phyloP scores from a whole-genome alignment of 768 basidiomycete genomes.

The Rhizopogon sp. region DNA sequence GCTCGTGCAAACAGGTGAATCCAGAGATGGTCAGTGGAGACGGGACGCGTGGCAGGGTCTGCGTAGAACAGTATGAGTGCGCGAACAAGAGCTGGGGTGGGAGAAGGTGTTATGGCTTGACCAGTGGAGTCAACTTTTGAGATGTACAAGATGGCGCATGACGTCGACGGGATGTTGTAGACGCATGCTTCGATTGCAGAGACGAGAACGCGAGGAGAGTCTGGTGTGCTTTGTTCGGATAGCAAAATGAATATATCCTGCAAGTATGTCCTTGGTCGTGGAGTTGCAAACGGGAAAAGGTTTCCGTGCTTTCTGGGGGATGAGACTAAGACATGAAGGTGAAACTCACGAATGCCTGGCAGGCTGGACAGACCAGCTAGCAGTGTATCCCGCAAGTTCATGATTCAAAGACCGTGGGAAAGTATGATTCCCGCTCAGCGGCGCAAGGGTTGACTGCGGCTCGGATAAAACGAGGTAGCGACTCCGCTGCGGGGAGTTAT shows the following conservation, averaged over 20 bases:
- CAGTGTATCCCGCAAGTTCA: slow-evolving; percentile 58
- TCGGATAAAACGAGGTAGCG: too few relatives aligned
- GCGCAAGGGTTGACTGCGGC: not conserved
- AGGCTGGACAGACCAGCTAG: slow-evolving; percentile 49
- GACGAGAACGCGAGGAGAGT: slow-evolving; percentile 56
- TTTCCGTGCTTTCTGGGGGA: slow-evolving; percentile 59
- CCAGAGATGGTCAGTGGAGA: slow-evolving; percentile 55
- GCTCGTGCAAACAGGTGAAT: slow-evolving; percentile 89
- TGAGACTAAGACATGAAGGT: slow-evolving; percentile 71
- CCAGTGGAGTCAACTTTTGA: slow-evolving; percentile 96
- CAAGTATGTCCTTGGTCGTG: slow-evolving; percentile 59
- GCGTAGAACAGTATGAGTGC: slow-evolving; percentile 63
- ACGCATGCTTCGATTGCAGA: slow-evolving; percentile 75
- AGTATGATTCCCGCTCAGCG: slow-evolving; percentile 1
- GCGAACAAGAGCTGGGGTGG: slow-evolving; percentile 64
- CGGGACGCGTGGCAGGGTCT: slow-evolving; percentile 57
- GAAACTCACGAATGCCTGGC: slow-evolving; percentile 67
- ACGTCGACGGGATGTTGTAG: slow-evolving; percentile 68
- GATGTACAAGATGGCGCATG: slow-evolving; percentile 75
- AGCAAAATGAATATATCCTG: slow-evolving; percentile 78
- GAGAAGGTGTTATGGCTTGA: slow-evolving; percentile 56
- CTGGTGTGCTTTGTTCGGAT: slow-evolving; percentile 51
- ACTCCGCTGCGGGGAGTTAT: not conserved
- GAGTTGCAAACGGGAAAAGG: slow-evolving; percentile 72
- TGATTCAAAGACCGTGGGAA: slow-evolving; percentile 23